A percentile compares a stretch with the other conserved stretches of the same genome.
Evolutionary conservation across 176 grass and related monocot species (phyloP).

Genomic region (Poa annua): DNA sequence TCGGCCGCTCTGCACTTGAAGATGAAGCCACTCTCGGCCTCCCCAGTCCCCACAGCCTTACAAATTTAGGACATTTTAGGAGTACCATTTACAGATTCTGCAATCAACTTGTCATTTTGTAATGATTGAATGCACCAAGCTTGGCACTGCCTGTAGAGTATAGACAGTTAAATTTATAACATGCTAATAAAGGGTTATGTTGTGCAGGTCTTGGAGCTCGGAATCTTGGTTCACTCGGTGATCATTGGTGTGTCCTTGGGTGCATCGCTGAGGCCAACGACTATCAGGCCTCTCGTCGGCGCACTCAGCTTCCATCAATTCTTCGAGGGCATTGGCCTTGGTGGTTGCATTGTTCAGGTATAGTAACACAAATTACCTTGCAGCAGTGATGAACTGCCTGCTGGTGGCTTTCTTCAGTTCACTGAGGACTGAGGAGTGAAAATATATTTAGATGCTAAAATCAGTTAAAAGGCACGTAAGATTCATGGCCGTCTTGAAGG

Average conservation of each 20-base stretch:
- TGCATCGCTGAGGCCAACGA: constrained; percentile 59
- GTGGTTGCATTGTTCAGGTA: constrained; percentile 94
- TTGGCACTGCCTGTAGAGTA: background rate
- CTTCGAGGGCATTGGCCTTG: constrained; percentile 90
- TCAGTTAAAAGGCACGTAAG: constrained; percentile 15
- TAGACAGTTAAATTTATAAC: background rate
- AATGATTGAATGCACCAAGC: background rate
- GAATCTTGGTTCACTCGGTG: constrained; percentile 90
- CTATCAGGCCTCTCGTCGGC: constrained; percentile 77
- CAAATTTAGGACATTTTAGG: background rate
- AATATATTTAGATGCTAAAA: constrained; percentile 32
- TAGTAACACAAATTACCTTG: background rate
- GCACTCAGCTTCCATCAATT: constrained; percentile 94
- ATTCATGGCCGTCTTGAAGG: background rate
- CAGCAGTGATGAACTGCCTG: background rate
- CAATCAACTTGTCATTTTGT: constrained; percentile 20
- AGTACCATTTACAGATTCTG: constrained; percentile 29
- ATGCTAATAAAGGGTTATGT: background rate
- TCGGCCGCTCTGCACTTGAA: constrained; percentile 7
- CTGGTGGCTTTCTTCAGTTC: background rate
- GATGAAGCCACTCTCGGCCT: background rate
- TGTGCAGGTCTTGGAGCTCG: constrained; percentile 83
- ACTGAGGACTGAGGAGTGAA: background rate
- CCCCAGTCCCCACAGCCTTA: background rate
- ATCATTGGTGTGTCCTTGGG: constrained; percentile 85